phyloP scores from a whole-genome alignment of 2,329 filamentous ascomycete species.

The Atkinsonella texensis region DNA sequence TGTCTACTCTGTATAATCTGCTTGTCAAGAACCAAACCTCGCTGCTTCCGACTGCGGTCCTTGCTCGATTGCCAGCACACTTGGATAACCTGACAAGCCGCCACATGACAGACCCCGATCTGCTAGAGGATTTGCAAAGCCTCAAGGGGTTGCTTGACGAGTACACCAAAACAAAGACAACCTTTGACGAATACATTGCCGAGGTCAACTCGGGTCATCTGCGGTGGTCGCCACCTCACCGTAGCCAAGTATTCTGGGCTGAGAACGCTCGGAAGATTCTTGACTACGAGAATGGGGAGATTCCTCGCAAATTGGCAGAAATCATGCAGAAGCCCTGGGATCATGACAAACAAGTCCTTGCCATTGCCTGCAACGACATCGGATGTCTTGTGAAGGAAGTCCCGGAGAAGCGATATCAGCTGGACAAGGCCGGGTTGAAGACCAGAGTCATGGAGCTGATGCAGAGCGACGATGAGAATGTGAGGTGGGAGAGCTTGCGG shows the following conservation, averaged over 20 bases:
- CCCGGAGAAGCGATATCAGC: conserved; percentile 65
- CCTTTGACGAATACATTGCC: conserved; percentile 80
- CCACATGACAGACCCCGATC: conserved; percentile 52
- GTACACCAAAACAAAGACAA: conserved; percentile 59
- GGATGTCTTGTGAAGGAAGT: conserved; percentile 82
- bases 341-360: conserved; percentile 78
- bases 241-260: conserved; percentile 77
- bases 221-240: conserved; percentile 86
- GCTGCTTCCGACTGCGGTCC: conserved; percentile 71
- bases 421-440: conserved; percentile 81
- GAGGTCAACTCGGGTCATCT: conserved; percentile 80
- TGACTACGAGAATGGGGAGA: conserved; percentile 66
- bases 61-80: conserved; percentile 66
- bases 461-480: conserved; percentile 76
- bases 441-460: conserved; percentile 85
- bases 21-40: conserved; percentile 58
- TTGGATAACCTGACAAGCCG: conserved; percentile 50
- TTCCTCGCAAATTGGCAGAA: conserved; percentile 71
- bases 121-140: conserved; percentile 48
- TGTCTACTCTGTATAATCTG: conserved; percentile 83
- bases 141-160: conserved; percentile 54
- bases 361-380: conserved; percentile 87
- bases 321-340: conserved; percentile 64
- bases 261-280: conserved; percentile 83
- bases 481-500: conserved; percentile 84